Evolutionary conservation across 2,329 filamentous ascomycete genomes (phyloP).

Genomic region (Xylariomycetidae sp.): DNA sequence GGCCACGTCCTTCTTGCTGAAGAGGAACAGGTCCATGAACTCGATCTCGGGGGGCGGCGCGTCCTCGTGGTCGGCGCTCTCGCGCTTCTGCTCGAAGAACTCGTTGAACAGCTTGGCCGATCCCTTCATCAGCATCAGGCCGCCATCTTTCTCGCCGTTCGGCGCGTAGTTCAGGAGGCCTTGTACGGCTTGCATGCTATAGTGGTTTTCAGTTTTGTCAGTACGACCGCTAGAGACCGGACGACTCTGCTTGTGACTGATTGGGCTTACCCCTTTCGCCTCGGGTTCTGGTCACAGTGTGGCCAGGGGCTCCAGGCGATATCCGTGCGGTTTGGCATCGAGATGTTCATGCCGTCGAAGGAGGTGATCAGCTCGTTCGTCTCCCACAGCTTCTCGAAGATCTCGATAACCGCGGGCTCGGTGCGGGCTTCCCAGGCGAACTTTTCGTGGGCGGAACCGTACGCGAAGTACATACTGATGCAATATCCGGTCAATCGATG

Average conservation of each 20-base stretch:
- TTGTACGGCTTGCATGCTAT: constrained; percentile 30
- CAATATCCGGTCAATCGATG: no score
- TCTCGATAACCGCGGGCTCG: constrained; percentile 35
- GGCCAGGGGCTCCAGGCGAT: constrained; percentile 37
- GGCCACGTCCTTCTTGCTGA: constrained; percentile 35
- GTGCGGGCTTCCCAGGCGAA: constrained; percentile 38
- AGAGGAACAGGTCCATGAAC: constrained; percentile 36
- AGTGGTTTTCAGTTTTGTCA: background rate
- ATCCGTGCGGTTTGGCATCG: constrained; percentile 35
- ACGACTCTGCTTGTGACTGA: background rate
- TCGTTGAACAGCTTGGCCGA: constrained; percentile 36
- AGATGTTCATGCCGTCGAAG: constrained; percentile 34
- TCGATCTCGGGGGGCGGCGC: constrained; percentile 27
- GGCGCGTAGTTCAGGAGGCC: constrained; percentile 40
- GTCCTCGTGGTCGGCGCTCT: constrained; percentile 9
- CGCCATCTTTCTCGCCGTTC: constrained; percentile 41
- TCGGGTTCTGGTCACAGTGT: constrained; percentile 38
- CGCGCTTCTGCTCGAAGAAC: constrained; percentile 35
- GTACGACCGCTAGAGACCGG: background rate
- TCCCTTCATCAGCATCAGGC: constrained; percentile 40
- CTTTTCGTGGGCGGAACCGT: constrained; percentile 36
- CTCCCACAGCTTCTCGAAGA: constrained; percentile 37
- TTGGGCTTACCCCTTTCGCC: constrained; percentile 30
- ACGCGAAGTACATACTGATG: constrained; percentile 36
- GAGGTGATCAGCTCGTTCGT: constrained; percentile 23